Percentiles rank a stretch among this genome's conserved stretches.
Conservation (phyloP, 192 early-diverging fungal genomes). For the Allomyces macrogynus region DNA sequence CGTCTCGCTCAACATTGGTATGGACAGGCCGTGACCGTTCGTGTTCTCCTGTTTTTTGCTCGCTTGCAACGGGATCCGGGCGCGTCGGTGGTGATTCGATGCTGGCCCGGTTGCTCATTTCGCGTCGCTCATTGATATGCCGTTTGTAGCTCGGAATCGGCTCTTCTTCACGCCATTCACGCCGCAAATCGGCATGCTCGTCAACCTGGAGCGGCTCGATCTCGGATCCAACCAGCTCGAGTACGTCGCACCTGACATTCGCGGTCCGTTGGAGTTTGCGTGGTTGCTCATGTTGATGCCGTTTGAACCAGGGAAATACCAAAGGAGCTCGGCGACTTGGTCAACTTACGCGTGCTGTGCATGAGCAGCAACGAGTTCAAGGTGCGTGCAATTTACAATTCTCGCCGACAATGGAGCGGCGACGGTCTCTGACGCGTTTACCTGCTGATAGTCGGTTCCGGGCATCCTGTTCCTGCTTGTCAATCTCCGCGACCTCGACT, state of each 20-base stretch:
- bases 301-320: conserved; percentile 3
- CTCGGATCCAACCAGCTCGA: conserved; percentile 3
- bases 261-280: background rate
- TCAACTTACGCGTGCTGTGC: background rate
- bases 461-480: background rate
- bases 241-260: background rate
- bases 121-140: background rate
- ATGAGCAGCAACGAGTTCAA: conserved; percentile 1
- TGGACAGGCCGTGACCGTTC: background rate
- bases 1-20: too few relatives aligned
- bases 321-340: background rate
- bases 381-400: background rate
- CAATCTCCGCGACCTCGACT: background rate
- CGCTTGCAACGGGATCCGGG: too few relatives aligned
- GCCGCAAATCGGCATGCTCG: conserved; percentile 1
- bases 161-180: conserved; percentile 3
- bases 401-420: too few relatives aligned
- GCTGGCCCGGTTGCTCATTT: too few relatives aligned
- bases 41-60: too few relatives aligned
- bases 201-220: background rate
- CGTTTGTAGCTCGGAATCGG: background rate
- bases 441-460: background rate
- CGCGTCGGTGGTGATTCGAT: background rate
- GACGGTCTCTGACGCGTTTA: too few relatives aligned
- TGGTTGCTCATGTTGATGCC: too few relatives aligned